Percentiles rank a stretch among this genome's conserved stretches.
phyloP scores from a whole-genome alignment of 2,329 filamentous ascomycete genomes.

The Colletotrichum horii region DNA sequence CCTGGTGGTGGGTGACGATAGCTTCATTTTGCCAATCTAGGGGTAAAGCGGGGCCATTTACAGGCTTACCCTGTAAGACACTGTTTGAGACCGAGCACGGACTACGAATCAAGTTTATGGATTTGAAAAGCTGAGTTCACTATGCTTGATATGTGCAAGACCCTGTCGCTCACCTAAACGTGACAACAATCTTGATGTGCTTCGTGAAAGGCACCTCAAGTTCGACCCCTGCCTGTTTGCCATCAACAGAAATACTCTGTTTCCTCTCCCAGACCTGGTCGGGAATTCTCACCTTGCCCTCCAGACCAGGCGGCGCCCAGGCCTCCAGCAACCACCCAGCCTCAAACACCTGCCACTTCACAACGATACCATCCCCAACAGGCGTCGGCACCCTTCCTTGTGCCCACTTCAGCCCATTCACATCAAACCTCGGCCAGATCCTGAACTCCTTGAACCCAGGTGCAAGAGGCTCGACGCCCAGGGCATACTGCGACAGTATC shows the following conservation, averaged over 20 bases:
- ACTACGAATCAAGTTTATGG: neutral
- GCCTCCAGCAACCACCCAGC: neutral
- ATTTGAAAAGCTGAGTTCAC: neutral
- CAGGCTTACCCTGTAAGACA: neutral
- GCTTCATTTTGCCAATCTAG: neutral
- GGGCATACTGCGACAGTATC: neutral
- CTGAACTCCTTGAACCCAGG: neutral
- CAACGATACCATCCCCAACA: neutral
- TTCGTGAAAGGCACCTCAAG: neutral
- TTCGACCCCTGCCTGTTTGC: neutral
- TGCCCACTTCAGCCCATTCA: neutral
- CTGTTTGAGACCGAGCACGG: neutral
- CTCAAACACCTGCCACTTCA: neutral
- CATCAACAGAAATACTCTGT: neutral
- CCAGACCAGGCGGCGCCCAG: neutral
- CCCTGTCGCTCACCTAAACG: neutral
- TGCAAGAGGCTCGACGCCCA: neutral
- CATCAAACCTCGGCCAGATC: neutral
- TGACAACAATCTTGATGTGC: neutral
- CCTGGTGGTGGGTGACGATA: neutral
- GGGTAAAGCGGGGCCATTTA: neutral
- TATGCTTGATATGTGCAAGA: neutral
- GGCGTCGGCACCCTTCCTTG: neutral
- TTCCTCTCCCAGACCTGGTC: neutral
- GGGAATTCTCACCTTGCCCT: neutral